These are phyloP conservation scores for Cystobasidium pallidum DNA, from an alignment of 1,284 basidiomycete genomes.

Conservation along the genomic window DNA sequence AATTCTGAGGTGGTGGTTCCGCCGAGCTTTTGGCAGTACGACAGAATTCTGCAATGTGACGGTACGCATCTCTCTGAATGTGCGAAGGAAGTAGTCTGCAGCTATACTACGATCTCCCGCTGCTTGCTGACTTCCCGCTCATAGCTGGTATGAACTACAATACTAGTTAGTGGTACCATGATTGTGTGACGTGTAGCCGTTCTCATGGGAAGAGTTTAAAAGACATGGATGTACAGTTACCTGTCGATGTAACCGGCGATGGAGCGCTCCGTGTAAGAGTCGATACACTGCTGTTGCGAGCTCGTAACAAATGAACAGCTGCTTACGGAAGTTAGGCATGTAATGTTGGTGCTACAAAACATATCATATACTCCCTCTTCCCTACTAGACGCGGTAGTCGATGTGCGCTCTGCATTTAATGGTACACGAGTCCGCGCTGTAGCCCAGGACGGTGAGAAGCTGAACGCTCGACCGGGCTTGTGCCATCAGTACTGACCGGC, in stretches of 20 bases:
- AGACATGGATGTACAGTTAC: conserved; percentile 16
- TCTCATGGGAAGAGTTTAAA: conserved; percentile 14
- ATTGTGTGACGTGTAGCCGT: conserved; percentile 15
- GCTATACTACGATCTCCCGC: conserved; percentile 20
- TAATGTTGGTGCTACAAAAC: conserved; percentile 16
- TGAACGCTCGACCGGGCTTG: conserved; percentile 8
- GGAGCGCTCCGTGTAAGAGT: conserved; percentile 8
- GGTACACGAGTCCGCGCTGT: conserved; percentile 10
- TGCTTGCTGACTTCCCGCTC: conserved; percentile 15
- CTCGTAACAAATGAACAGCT: conserved; percentile 7
- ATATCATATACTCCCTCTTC: conserved; percentile 16
- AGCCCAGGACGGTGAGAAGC: conserved; percentile 10
- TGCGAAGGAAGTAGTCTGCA: conserved; percentile 18
- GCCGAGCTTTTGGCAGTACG: conserved; percentile 8
- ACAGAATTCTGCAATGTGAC: conserved; percentile 20
- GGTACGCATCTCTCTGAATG: conserved; percentile 16
- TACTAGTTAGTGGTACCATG: conserved; percentile 16
- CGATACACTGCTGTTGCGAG: conserved; percentile 15
- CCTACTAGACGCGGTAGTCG: conserved; percentile 15
- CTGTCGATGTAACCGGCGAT: conserved; percentile 12
- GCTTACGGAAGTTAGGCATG: conserved; percentile 12
- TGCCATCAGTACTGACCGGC: conserved; percentile 15
- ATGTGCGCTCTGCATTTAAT: conserved; percentile 16
- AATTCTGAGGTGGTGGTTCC: conserved; percentile 8
- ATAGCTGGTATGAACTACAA: conserved; percentile 11